These are phyloP conservation scores for Nelumbo lutea DNA, from an alignment of 164 flowering plant genomes.

Conservation along the genomic window DNA sequence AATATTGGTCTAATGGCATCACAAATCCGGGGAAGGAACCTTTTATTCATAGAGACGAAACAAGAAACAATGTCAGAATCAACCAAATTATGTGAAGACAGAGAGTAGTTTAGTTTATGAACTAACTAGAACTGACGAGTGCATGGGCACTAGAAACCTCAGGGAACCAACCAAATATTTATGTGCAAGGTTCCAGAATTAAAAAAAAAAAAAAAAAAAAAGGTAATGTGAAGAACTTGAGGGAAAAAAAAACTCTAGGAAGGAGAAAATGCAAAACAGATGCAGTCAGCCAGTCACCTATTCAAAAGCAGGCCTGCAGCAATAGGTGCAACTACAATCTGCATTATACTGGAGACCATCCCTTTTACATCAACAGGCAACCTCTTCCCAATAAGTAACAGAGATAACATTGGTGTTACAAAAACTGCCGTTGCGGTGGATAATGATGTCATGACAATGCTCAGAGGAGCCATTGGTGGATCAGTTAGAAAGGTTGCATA, in stretches of 20 bases:
- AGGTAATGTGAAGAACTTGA: background rate
- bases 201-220: background rate
- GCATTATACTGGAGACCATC: constrained; percentile 84
- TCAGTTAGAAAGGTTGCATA: constrained; percentile 95
- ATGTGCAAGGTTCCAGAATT: background rate
- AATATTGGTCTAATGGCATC: constrained; percentile 72
- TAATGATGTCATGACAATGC: constrained; percentile 94
- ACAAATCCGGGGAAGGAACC: constrained; percentile 66
- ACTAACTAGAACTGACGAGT: too few species aligned
- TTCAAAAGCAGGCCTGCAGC: constrained; percentile 81
- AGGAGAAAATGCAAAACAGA: background rate
- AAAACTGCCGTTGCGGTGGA: constrained; percentile 89
- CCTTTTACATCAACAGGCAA: constrained; percentile 93
- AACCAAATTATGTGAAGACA: too few species aligned
- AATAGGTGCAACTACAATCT: constrained; percentile 87
- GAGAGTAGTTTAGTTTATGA: too few species aligned
- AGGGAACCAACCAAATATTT: background rate
- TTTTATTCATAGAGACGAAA: constrained; percentile 18
- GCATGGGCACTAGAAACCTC: background rate
- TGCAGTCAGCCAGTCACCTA: constrained; percentile 30
- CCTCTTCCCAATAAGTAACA: constrained; percentile 80
- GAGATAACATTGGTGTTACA: constrained; percentile 77
- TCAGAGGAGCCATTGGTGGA: constrained; percentile 85
- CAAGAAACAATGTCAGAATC: too few species aligned
- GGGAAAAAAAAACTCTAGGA: constrained; percentile 5